Evolutionary conservation across 2,329 filamentous ascomycete genomes (phyloP).

Genomic region (Westerdykella ornata): DNA sequence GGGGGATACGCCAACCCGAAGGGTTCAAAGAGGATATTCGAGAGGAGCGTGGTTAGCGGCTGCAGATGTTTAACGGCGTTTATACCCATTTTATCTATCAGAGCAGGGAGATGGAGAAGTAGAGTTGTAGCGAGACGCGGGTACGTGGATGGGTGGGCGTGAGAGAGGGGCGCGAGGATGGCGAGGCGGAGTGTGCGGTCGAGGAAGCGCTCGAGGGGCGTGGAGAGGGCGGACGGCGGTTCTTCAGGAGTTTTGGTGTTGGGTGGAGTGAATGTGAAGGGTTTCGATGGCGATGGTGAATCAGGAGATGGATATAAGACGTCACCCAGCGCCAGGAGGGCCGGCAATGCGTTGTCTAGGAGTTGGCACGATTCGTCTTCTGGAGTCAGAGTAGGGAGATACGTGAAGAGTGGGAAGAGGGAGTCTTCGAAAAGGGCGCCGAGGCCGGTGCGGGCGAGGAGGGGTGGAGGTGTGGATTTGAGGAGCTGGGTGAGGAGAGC

Average conservation of each 20-base stretch:
- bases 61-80: slow-evolving; percentile 61
- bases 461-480: slow-evolving; percentile 44
- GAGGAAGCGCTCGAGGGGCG: slow-evolving; percentile 34
- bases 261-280: slow-evolving; percentile 8
- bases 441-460: slow-evolving; percentile 59
- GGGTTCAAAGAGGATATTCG: slow-evolving; percentile 59
- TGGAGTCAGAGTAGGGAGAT: slow-evolving; percentile 69
- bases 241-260: slow-evolving; percentile 17
- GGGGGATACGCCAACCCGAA: slow-evolving; percentile 54
- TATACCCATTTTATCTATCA: slow-evolving; percentile 55
- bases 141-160: slow-evolving; percentile 50
- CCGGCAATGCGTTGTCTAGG: slow-evolving; percentile 59
- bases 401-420: slow-evolving; percentile 64
- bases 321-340: slow-evolving; percentile 54
- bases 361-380: slow-evolving; percentile 62
- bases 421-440: slow-evolving; percentile 62
- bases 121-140: slow-evolving; percentile 53
- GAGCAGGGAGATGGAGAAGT: slow-evolving; percentile 43
- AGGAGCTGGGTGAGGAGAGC: slow-evolving; percentile 51
- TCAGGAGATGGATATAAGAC: slow-evolving; percentile 35
- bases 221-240: slow-evolving; percentile 1
- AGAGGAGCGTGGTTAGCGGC: slow-evolving; percentile 61
- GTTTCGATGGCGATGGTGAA: neutral
- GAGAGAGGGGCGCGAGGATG: slow-evolving; percentile 43
- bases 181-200: slow-evolving; percentile 41